These are phyloP conservation scores for Yarrowia deformans DNA, from an alignment of 805 yeast genomes.

Conservation along the genomic window DNA sequence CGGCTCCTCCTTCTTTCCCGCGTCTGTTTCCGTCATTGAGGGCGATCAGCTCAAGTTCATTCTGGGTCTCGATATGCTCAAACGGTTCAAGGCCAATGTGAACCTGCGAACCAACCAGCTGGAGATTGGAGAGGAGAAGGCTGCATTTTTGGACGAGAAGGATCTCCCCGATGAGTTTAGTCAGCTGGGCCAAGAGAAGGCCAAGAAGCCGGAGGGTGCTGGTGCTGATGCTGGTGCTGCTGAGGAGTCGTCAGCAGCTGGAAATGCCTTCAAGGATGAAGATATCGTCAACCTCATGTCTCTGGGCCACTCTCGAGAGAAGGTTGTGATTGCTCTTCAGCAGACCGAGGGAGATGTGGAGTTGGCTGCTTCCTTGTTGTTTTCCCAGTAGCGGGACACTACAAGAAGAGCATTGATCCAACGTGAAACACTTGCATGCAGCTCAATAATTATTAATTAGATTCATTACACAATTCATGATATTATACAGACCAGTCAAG, in stretches of 20 bases:
- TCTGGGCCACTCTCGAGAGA: conserved; percentile 73
- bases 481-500: too few relatives aligned
- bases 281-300: conserved; percentile 59
- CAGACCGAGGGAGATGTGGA: conserved; percentile 81
- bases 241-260: background rate
- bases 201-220: too few relatives aligned
- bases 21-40: conserved; percentile 76
- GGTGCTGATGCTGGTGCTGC: too few relatives aligned
- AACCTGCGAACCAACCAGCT: conserved; percentile 73
- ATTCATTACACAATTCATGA: too few relatives aligned
- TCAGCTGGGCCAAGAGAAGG: conserved; percentile 42
- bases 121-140: conserved; percentile 73
- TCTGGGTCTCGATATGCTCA: conserved; percentile 88
- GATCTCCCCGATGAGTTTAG: conserved; percentile 63
- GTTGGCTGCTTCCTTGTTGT: conserved; percentile 81
- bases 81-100: conserved; percentile 82
- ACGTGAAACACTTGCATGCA: too few relatives aligned
- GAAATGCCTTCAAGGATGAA: conserved; percentile 49
- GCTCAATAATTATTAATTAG: too few relatives aligned
- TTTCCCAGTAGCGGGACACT: conserved; percentile 46
- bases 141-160: conserved; percentile 73
- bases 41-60: conserved; percentile 63
- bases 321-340: conserved; percentile 69
- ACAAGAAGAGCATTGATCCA: too few relatives aligned
- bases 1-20: conserved; percentile 68